Evolutionary conservation across 2,329 filamentous ascomycete species (phyloP).

Genomic region (Tympanopsis confertula): DNA sequence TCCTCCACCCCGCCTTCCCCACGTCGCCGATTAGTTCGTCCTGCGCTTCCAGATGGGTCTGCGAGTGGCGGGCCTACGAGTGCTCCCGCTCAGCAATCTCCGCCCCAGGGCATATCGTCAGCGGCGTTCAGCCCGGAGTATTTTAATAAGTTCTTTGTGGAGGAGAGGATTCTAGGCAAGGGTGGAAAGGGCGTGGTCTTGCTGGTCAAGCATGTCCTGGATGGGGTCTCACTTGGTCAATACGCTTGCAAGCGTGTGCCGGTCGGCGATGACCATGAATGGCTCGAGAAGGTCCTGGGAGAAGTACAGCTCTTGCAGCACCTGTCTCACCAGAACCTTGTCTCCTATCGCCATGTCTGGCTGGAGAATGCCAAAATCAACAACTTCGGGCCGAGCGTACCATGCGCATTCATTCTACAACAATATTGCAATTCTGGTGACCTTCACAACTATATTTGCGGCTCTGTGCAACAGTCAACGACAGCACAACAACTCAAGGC

Average conservation of each 20-base stretch:
- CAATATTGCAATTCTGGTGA: slow-evolving; percentile 59
- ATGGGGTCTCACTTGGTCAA: slow-evolving; percentile 49
- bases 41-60: slow-evolving; percentile 6
- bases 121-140: slow-evolving; percentile 54
- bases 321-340: slow-evolving; percentile 55
- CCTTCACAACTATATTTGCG: slow-evolving; percentile 50
- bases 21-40: not conserved
- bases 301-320: slow-evolving; percentile 57
- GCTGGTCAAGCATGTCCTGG: slow-evolving; percentile 54
- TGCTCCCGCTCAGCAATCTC: slow-evolving; percentile 16
- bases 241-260: slow-evolving; percentile 62
- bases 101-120: slow-evolving; percentile 46
- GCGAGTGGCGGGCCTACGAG: slow-evolving; percentile 16
- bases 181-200: slow-evolving; percentile 59
- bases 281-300: slow-evolving; percentile 56
- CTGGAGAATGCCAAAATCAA: slow-evolving; percentile 53
- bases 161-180: slow-evolving; percentile 48
- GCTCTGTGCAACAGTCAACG: slow-evolving; percentile 26
- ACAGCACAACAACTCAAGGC: slow-evolving; percentile 51
- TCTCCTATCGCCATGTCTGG: slow-evolving; percentile 63
- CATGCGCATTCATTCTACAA: slow-evolving; percentile 60
- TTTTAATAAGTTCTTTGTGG: slow-evolving; percentile 55
- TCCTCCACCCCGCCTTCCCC: not conserved
- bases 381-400: slow-evolving; percentile 54
- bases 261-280: slow-evolving; percentile 55